Percentiles rank a stretch among this genome's conserved stretches.
Evolutionary conservation across 352 stramenopile genomes (phyloP).

Genomic region (Globisporangium iwayamae): DNA sequence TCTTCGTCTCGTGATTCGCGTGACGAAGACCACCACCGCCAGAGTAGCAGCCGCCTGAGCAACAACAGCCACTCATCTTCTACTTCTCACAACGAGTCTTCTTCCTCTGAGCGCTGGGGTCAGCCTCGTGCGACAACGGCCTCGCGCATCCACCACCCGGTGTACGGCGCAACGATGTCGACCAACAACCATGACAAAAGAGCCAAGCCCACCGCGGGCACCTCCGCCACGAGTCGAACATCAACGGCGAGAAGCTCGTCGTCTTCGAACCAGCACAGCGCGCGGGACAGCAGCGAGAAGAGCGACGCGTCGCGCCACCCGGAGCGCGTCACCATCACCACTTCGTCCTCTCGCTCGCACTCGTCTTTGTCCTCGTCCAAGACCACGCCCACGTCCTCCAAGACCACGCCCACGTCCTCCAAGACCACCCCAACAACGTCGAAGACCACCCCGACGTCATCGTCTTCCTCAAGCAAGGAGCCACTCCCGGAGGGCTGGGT

Average conservation of each 20-base stretch:
- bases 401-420: slow-evolving; percentile 5
- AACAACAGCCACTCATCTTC: slow-evolving; percentile 39
- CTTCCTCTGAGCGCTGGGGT: slow-evolving; percentile 43
- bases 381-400: slow-evolving; percentile 1
- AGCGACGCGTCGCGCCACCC: slow-evolving; percentile 27
- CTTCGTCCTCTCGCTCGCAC: slow-evolving; percentile 2
- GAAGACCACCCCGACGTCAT: slow-evolving; percentile 15
- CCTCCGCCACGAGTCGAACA: slow-evolving; percentile 1
- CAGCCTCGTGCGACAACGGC: slow-evolving; percentile 30
- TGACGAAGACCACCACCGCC: slow-evolving; percentile 30
- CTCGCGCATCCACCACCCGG: slow-evolving; percentile 30
- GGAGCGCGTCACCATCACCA: slow-evolving; percentile 20
- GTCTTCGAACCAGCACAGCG: slow-evolving; percentile 23
- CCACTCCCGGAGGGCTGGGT: slow-evolving; percentile 64
- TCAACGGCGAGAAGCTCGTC: slow-evolving; percentile 16
- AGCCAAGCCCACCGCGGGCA: slow-evolving; percentile 12
- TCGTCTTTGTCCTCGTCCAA: not conserved
- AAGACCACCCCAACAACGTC: slow-evolving; percentile 11
- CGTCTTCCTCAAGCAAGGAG: slow-evolving; percentile 36
- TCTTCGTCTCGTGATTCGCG: slow-evolving; percentile 21
- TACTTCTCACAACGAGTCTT: slow-evolving; percentile 18
- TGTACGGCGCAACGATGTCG: slow-evolving; percentile 40
- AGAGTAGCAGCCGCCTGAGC: slow-evolving; percentile 20
- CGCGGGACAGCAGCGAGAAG: slow-evolving; percentile 30
- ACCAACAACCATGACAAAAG: slow-evolving; percentile 20